Evolutionary conservation across 768 basidiomycete genomes (phyloP), one percentile per base, ranked within the genome.

Genomic region (Clitopilus hobsonii): DNA sequence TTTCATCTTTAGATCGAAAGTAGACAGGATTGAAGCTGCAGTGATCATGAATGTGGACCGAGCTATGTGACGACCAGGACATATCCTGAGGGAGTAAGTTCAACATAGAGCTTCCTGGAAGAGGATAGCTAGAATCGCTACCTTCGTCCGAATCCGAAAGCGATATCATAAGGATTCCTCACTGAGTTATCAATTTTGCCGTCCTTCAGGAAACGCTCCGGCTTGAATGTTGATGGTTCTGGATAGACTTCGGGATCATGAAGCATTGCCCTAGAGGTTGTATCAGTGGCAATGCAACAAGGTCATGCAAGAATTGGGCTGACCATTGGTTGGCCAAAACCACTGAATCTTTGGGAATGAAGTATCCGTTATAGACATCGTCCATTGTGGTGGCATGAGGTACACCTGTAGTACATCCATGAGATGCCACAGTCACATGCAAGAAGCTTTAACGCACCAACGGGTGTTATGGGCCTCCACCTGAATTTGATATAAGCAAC

Each of bases 121-220:
- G n/a, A n/a, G n/a, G n/a, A n/a, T n/a, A n/a, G n/a, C n/a, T n/a
- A n/a, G n/a, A n/a, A n/a, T n/a, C 50, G 52, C 10, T 41, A 63
- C 64, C 63, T 58, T 49, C 69, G 61, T 18, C 69, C 69, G 55
- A 68, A 70, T 16, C 68, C 68, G 54, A 67, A 68, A 2, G 58
- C 63, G 24, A 49, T 25, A 29, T 48, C 45, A 22, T 23, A n/a
- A 7, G 57, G 57, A 30, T 51, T 27, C 10, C 45, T 27, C 7
- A 48, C 29, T 10, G 47, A 7, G 24, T 22, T 27, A 49, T 58
- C 51, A n/a, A 62, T 24, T 41, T 59, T 52, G 18, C 58, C 62
- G 51, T 61, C 51, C 50, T 54, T 55, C 50, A 65, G 53, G 45
- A 60, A 65, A 22, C 64, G 32, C n/a, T 62, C 62, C 5, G 64